Conservation (phyloP, 1,139 yeast genomes). For the Meyerozyma carpophila region DNA sequence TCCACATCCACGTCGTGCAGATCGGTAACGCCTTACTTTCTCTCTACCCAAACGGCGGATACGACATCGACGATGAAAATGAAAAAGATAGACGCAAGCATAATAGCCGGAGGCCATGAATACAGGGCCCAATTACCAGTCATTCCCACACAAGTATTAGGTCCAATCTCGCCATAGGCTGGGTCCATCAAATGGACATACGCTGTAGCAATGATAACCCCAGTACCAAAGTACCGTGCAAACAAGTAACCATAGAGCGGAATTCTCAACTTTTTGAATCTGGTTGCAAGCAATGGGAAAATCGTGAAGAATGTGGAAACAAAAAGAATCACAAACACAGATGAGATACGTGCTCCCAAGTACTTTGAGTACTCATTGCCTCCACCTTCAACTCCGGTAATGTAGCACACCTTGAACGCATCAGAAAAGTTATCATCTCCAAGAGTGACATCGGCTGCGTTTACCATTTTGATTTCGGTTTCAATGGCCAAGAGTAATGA, state of each 20-base stretch:
- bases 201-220: constrained; percentile 12
- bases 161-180: constrained; percentile 6
- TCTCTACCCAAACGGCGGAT: constrained; percentile 4
- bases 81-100: constrained; percentile 5
- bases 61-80: constrained; percentile 5
- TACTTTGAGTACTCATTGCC: background rate
- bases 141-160: constrained; percentile 8
- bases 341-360: constrained; percentile 10
- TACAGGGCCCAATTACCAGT: constrained; percentile 8
- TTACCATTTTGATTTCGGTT: background rate
- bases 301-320: constrained; percentile 9
- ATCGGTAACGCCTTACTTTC: constrained; percentile 1
- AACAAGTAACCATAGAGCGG: constrained; percentile 9
- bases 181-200: constrained; percentile 10
- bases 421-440: background rate
- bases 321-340: constrained; percentile 10
- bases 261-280: constrained; percentile 5
- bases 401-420: background rate
- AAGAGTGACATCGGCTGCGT: background rate
- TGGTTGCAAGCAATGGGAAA: constrained; percentile 8
- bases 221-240: constrained; percentile 11
- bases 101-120: constrained; percentile 8
- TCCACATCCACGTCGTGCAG: constrained; percentile 5
- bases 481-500: no score
- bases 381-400: background rate